Base-by-base conservation (phyloP, 129 eudicot species). In the Arctium lappa region DNA sequence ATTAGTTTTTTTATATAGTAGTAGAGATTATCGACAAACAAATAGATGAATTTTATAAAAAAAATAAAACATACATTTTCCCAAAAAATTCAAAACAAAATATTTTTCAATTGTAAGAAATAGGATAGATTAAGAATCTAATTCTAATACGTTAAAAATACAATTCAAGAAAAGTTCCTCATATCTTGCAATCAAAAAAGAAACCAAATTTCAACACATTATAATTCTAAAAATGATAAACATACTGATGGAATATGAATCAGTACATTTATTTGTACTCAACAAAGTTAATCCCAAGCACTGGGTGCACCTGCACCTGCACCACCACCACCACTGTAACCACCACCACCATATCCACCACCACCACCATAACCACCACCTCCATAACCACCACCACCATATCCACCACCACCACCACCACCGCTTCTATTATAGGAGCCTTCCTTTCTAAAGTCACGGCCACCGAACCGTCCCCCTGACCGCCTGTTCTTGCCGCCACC, bases 401-500 rank as follows among this genome's bases (percentile, higher is more conserved):
- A 53, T 0, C 84, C 72, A 6, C 73, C 73, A 11, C 73, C 60
- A 8, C 68, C 65, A 16, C 63, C 39, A 29, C 88, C 82, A 1
- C 86, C 88, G 0, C 87, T 77, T 39, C 83, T 63, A 40, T 71
- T 33, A 13, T 30, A 75, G 5, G 82, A 13, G 46, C 72, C 29
- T 53, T 86, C 88, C 83, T 79, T 86, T 81, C 88, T 86, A 37
- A 71, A 86, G 79, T 86, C 88, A 71, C 88, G 88, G 8, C 88
- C 88, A 39, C 88, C 88, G 81, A 86, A 86, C 33, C 88, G 86
- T 29, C 88, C 86, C 11, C 86, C 88, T 16, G 88, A 77, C 31
- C 86, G 77, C 86, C 78, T 77, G 27, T 86, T 86, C 76, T 86
- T 86, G 37, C 88, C 88, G 36, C 88, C 88, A 72, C 88, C 88